Percentiles rank a stretch among this genome's conserved stretches.
These are phyloP conservation scores for Amaranthus palmeri DNA, from an alignment of 148 eudicot genomes.

Conservation along the genomic window DNA sequence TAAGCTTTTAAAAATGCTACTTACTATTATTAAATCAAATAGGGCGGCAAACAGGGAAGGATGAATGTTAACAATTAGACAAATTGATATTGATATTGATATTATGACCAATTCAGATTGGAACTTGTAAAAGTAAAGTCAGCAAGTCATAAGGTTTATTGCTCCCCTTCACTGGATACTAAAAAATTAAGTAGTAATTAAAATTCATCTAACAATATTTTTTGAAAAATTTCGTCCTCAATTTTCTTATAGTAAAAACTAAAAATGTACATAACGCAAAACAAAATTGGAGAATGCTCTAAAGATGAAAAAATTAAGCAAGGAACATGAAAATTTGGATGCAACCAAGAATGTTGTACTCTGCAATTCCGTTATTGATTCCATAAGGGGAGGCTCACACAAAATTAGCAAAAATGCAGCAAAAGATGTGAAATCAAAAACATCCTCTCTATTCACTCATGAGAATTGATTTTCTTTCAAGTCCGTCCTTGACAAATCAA, in stretches of 20 bases:
- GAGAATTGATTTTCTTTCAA: background rate
- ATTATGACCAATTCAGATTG: constrained; percentile 12
- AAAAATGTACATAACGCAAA: background rate
- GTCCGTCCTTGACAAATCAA: too few species aligned
- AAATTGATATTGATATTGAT: constrained; percentile 11
- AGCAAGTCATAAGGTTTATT: background rate
- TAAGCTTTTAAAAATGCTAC: background rate
- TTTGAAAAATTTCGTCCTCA: background rate
- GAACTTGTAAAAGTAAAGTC: background rate
- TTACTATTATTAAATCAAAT: background rate
- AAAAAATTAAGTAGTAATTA: background rate
- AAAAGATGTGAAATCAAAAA: background rate
- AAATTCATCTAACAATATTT: background rate
- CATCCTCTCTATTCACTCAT: constrained; percentile 13
- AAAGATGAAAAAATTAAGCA: background rate
- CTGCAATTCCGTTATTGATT: background rate
- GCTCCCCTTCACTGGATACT: background rate
- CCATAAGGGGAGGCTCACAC: background rate
- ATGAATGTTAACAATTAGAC: constrained; percentile 7
- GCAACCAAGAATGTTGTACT: background rate
- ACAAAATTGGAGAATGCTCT: background rate
- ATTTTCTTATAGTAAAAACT: background rate
- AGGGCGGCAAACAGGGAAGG: constrained; percentile 10
- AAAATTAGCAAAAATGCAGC: background rate
- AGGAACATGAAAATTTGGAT: background rate